Base-by-base conservation (phyloP, 2,329 filamentous ascomycete species). In the Mollisiaceae sp. region DNA sequence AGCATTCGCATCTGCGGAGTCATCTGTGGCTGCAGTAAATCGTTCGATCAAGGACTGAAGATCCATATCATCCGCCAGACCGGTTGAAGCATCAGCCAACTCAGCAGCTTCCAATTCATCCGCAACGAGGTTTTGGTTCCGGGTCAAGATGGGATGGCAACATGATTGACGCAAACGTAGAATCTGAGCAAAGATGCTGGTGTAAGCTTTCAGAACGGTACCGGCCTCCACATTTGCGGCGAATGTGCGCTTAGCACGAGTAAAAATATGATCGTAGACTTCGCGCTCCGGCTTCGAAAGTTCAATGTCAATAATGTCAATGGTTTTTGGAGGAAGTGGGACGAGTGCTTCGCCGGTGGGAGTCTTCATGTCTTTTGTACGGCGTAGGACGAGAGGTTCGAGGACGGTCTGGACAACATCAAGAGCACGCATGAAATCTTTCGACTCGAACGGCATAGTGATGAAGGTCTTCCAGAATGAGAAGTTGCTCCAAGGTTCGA, bases 401-500 rank as follows among this genome's bases (percentile, higher is more conserved):
- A 99, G 81, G 0, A 99, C 94, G 0, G 94, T 99, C 76, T 99
- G 95, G 1, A 99, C 95, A 1, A 99, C 95, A 75, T 98, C 95
- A 8, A 99, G 83, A 0, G 95, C 95, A 4, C 94, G 89, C 71
- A 97, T 88, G 75, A 97, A 97, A 69, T 99, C 91, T 71, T 95
- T 95, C 0, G 93, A 94, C 77, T 99, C 95, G 70, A 99, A 99
- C 0, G 95, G 95, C 1, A 97, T 90, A 0, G 95, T 99, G 75
- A 99, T 98, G 77, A 99, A 99, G 0, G 95, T 98, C 76, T 94
- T 94, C 95, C 95, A 99, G 79, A 97, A 99, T 0, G 94, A 97
- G 77, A 99, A 99, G 77, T 98, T 98, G 74, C 91, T 95, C 95
- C 95, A 99, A 0, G 95, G 95, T 76, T 98, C 94, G 4, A 99